Conservation (phyloP, 2,329 filamentous ascomycete genomes). For the Ceratocystis cubensis region DNA sequence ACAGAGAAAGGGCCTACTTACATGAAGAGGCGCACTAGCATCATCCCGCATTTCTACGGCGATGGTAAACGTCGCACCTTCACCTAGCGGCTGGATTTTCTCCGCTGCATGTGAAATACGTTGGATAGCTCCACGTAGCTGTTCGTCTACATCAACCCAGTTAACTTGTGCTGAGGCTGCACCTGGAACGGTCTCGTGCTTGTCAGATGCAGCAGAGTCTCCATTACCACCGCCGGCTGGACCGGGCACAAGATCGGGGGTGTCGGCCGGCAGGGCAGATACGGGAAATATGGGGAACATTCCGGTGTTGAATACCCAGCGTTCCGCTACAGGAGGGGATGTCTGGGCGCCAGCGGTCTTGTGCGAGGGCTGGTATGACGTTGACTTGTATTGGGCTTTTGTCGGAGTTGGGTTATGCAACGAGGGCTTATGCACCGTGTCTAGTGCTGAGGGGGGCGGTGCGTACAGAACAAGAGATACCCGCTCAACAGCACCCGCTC, state of each 20-base stretch:
- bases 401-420: neutral
- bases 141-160: conserved; percentile 55
- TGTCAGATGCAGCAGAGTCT: conserved; percentile 14
- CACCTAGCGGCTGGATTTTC: conserved; percentile 44
- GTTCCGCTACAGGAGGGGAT: neutral
- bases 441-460: neutral
- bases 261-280: conserved; percentile 25
- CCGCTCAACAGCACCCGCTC: conserved; percentile 39
- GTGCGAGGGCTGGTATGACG: neutral
- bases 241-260: conserved; percentile 23
- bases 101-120: conserved; percentile 49
- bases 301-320: conserved; percentile 19
- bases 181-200: conserved; percentile 21
- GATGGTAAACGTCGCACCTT: conserved; percentile 61
- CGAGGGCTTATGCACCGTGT: conserved; percentile 16
- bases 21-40: conserved; percentile 44
- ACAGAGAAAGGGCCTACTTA: conserved; percentile 29
- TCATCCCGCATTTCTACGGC: conserved; percentile 58
- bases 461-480: conserved; percentile 39
- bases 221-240: conserved; percentile 4
- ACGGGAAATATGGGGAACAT: conserved; percentile 14
- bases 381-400: too few relatives aligned
- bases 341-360: neutral
- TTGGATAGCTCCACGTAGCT: conserved; percentile 54
- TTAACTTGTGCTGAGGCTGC: conserved; percentile 29